Evolutionary conservation across 192 early-diverging fungal species (phyloP).

Genomic region (Lunasporangiospora selenospora): DNA sequence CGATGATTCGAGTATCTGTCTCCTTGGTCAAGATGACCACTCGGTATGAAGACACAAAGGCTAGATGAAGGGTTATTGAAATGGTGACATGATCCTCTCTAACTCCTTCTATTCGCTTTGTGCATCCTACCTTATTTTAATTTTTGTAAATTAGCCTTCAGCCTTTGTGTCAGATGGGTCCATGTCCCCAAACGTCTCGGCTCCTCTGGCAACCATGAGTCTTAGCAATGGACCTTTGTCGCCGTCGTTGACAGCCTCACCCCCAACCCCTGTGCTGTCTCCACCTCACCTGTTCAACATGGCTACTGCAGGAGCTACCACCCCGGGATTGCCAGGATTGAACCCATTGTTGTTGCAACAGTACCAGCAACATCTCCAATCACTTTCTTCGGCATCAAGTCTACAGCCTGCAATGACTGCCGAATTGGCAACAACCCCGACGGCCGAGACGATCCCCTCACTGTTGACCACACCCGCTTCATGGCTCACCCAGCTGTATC

Average conservation of each 20-base stretch:
- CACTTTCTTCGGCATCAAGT: too few relatives aligned
- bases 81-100: too few relatives aligned
- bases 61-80: neutral
- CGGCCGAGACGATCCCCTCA: neutral
- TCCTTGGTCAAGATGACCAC: too few relatives aligned
- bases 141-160: too few relatives aligned
- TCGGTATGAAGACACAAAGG: conserved; percentile 2
- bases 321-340: neutral
- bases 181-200: conserved; percentile 15
- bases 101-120: too few relatives aligned
- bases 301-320: neutral
- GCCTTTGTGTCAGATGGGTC: conserved; percentile 23
- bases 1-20: too few relatives aligned
- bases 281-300: conserved; percentile 22
- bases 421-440: neutral
- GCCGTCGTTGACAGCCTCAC: conserved; percentile 38
- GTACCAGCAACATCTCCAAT: conserved; percentile 39
- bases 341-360: conserved; percentile 33
- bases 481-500: conserved; percentile 17
- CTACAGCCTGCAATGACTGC: conserved; percentile 12
- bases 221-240: conserved; percentile 23
- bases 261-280: conserved; percentile 31
- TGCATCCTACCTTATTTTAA: too few relatives aligned
- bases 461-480: neutral
- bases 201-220: neutral